Evolutionary conservation across 208 protist species (phyloP).

Genomic region (Phytomonas sp.): DNA sequence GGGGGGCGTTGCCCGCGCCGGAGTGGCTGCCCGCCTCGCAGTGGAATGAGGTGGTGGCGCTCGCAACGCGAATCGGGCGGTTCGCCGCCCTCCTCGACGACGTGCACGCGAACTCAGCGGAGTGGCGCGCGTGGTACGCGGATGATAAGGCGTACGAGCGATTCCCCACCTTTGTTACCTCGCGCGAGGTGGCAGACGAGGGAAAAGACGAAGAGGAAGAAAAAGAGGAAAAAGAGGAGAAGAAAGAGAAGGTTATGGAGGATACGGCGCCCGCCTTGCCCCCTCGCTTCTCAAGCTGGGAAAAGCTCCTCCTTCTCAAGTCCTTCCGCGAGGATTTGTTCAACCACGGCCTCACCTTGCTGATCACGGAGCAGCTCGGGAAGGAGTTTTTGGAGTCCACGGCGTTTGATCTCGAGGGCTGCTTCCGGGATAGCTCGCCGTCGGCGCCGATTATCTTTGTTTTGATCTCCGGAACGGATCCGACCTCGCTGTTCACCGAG

Average conservation of each 20-base stretch:
- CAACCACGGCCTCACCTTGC: constrained; percentile 72
- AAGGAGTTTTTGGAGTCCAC: constrained; percentile 87
- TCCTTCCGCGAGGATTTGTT: constrained; percentile 87
- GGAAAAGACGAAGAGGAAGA: background rate
- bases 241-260: background rate
- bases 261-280: background rate
- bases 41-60: constrained; percentile 91
- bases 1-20: constrained; percentile 6
- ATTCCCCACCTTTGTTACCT: constrained; percentile 30
- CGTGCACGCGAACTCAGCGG: constrained; percentile 71
- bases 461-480: constrained; percentile 91
- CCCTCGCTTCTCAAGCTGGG: constrained; percentile 35
- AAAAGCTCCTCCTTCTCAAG: constrained; percentile 86
- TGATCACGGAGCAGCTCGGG: constrained; percentile 76
- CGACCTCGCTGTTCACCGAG: constrained; percentile 89
- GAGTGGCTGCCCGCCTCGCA: constrained; percentile 80
- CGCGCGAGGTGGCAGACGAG: background rate
- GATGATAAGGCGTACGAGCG: constrained; percentile 76
- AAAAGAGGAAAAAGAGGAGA: background rate
- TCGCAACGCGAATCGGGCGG: constrained; percentile 66
- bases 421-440: constrained; percentile 86
- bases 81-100: constrained; percentile 84
- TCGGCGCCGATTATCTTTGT: constrained; percentile 93
- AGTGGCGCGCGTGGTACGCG: constrained; percentile 88
- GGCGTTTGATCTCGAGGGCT: constrained; percentile 85